phyloP scores from a whole-genome alignment of 306 rosid genomes.

The Acacia melanoxylon region DNA sequence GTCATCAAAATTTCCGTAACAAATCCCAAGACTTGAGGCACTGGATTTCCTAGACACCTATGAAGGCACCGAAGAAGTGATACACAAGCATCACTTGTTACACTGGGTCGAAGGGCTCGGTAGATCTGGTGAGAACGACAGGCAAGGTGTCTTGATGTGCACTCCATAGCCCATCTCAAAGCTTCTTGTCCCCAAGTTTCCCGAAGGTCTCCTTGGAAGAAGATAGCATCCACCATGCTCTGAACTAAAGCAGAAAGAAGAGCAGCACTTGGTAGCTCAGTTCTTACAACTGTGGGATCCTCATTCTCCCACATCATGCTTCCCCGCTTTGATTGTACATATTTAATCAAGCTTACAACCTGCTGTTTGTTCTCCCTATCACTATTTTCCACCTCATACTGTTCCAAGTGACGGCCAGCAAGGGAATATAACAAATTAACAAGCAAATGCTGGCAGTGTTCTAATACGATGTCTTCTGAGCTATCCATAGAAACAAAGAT shows the following conservation, averaged over 20 bases:
- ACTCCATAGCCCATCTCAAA: slow-evolving; percentile 99
- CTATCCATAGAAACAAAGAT: slow-evolving; percentile 99
- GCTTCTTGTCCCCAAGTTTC: slow-evolving; percentile 99
- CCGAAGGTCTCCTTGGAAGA: slow-evolving; percentile 98
- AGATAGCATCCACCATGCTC: slow-evolving; percentile 99
- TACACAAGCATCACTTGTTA: slow-evolving; percentile 95
- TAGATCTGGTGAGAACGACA: slow-evolving; percentile 99
- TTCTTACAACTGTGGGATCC: slow-evolving; percentile 91
- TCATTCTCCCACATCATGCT: slow-evolving; percentile 99
- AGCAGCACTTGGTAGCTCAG: slow-evolving; percentile 98
- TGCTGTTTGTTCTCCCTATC: slow-evolving; percentile 99
- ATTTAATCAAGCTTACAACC: slow-evolving; percentile 96
- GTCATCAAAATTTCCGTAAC: slow-evolving; percentile 94
- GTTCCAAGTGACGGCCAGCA: slow-evolving; percentile 98
- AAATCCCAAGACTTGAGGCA: slow-evolving; percentile 95
- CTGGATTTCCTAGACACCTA: slow-evolving; percentile 95
- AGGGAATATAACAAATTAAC: slow-evolving; percentile 95
- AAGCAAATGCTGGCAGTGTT: slow-evolving; percentile 98
- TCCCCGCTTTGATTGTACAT: slow-evolving; percentile 98
- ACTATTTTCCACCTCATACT: slow-evolving; percentile 93
- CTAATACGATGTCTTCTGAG: slow-evolving; percentile 96
- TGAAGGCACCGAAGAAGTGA: slow-evolving; percentile 94
- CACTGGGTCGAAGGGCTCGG: slow-evolving; percentile 93
- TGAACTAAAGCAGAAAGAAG: slow-evolving; percentile 97
- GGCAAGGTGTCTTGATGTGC: slow-evolving; percentile 97